phyloP scores from a whole-genome alignment of 2,329 filamentous ascomycete genomes.

The Ceratocystis variospora region DNA sequence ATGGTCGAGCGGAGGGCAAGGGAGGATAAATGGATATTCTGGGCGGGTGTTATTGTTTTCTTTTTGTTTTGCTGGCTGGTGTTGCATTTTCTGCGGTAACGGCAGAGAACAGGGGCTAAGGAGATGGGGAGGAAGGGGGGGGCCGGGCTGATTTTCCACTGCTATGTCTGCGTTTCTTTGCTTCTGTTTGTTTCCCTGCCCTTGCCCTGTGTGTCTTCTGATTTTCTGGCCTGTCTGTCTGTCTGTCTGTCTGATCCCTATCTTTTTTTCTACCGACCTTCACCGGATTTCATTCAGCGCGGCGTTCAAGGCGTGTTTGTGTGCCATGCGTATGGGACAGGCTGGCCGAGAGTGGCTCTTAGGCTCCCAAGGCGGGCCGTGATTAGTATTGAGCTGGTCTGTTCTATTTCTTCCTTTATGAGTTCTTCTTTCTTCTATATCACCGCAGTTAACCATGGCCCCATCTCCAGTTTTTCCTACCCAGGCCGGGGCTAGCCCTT shows the following conservation, averaged over 20 bases:
- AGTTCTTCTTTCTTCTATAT: background rate
- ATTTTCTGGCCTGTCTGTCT: constrained; percentile 6
- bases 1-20: constrained; percentile 87
- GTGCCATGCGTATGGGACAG: background rate
- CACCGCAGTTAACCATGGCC: background rate
- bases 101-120: background rate
- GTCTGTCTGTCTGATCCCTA: constrained; percentile 15
- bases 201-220: constrained; percentile 2
- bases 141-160: constrained; percentile 17
- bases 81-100: constrained; percentile 64
- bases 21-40: constrained; percentile 98
- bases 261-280: constrained; percentile 5
- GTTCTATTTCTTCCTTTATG: background rate
- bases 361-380: background rate
- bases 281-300: constrained; percentile 15
- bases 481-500: background rate
- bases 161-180: constrained; percentile 16
- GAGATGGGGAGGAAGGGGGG: too few relatives aligned
- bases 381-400: background rate
- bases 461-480: background rate
- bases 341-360: background rate
- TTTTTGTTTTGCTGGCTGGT: constrained; percentile 87
- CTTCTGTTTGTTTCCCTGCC: constrained; percentile 15
- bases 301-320: constrained; percentile 14
- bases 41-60: constrained; percentile 72